Percentiles rank a stretch among this genome's conserved stretches.
These are phyloP conservation scores for Leucoagaricus sp. DNA, from an alignment of 1,284 basidiomycete species.

Conservation along the genomic window DNA sequence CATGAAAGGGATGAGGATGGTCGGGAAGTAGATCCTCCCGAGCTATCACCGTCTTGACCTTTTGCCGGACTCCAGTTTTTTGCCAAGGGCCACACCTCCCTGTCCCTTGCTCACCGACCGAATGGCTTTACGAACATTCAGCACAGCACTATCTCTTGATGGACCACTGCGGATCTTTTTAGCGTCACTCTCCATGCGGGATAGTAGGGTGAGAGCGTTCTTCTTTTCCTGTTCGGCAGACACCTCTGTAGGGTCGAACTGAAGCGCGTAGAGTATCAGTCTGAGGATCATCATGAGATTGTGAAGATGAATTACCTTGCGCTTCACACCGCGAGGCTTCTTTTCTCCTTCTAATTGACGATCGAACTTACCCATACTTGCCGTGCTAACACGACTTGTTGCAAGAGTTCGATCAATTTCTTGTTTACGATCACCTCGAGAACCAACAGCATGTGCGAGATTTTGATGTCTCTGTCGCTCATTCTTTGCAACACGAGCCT, in stretches of 20 bases:
- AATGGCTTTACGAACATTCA: slow-evolving; percentile 89
- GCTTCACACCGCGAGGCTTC: slow-evolving; percentile 85
- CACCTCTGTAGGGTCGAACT: slow-evolving; percentile 84
- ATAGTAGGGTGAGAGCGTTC: slow-evolving; percentile 73
- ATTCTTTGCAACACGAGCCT: slow-evolving; percentile 84
- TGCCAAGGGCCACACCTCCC: slow-evolving; percentile 59
- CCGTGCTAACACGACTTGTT: slow-evolving; percentile 83
- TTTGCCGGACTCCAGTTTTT: slow-evolving; percentile 8
- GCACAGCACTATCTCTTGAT: slow-evolving; percentile 47
- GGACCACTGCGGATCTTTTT: slow-evolving; percentile 62
- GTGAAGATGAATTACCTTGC: slow-evolving; percentile 65
- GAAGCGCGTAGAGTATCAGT: slow-evolving; percentile 14
- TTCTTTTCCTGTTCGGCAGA: slow-evolving; percentile 71
- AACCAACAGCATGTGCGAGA: slow-evolving; percentile 55
- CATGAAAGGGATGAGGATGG: not conserved
- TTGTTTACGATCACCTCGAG: slow-evolving; percentile 53
- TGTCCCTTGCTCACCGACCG: slow-evolving; percentile 71
- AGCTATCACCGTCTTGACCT: slow-evolving; percentile 6
- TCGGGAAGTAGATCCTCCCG: not conserved
- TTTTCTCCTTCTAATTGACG: slow-evolving; percentile 89
- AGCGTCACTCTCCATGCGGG: slow-evolving; percentile 72
- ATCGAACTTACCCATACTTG: slow-evolving; percentile 93
- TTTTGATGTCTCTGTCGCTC: slow-evolving; percentile 83
- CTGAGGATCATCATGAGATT: not conserved
- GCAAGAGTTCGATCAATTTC: slow-evolving; percentile 82